Evolutionary conservation across 345 rosid species (phyloP).

Genomic region (Alliaria petiolata): DNA sequence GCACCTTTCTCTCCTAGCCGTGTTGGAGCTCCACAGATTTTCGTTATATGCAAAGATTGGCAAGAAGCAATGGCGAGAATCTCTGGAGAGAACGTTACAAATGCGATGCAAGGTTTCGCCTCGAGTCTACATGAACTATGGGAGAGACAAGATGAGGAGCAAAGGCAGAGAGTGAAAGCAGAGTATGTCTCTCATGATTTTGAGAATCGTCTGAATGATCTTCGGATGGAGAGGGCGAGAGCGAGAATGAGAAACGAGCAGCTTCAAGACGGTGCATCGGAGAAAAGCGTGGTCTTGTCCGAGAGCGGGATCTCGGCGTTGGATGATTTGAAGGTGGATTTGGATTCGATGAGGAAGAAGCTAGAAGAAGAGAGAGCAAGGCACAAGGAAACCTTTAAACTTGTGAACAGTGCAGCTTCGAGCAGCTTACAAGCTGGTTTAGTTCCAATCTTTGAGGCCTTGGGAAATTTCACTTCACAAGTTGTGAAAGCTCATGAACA

Average conservation of each 20-base stretch:
- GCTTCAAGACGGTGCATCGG: slow-evolving; percentile 55
- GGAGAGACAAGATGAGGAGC: slow-evolving; percentile 91
- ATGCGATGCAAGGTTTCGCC: slow-evolving; percentile 66
- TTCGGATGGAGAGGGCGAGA: slow-evolving; percentile 51
- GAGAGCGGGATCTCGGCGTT: slow-evolving; percentile 66
- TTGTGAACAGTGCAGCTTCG: slow-evolving; percentile 75
- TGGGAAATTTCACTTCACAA: slow-evolving; percentile 76
- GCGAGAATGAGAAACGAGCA: slow-evolving; percentile 41
- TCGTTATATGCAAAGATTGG: slow-evolving; percentile 90
- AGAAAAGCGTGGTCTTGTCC: slow-evolving; percentile 53
- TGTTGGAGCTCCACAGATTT: slow-evolving; percentile 77
- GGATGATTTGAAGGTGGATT: slow-evolving; percentile 83
- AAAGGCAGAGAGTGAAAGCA: slow-evolving; percentile 70
- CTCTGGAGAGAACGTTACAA: slow-evolving; percentile 62
- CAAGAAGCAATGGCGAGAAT: slow-evolving; percentile 62
- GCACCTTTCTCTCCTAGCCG: slow-evolving; percentile 88
- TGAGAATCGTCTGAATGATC: slow-evolving; percentile 59
- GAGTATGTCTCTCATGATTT: slow-evolving; percentile 72
- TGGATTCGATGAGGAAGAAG: slow-evolving; percentile 81
- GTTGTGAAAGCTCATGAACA: slow-evolving; percentile 72
- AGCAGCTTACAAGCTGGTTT: slow-evolving; percentile 76
- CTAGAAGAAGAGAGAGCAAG: slow-evolving; percentile 67
- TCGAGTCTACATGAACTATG: slow-evolving; percentile 62
- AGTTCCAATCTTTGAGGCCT: slow-evolving; percentile 78
- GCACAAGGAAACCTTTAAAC: slow-evolving; percentile 66